Evolutionary conservation across 345 rosid genomes (phyloP).

Genomic region (Salix viminalis): DNA sequence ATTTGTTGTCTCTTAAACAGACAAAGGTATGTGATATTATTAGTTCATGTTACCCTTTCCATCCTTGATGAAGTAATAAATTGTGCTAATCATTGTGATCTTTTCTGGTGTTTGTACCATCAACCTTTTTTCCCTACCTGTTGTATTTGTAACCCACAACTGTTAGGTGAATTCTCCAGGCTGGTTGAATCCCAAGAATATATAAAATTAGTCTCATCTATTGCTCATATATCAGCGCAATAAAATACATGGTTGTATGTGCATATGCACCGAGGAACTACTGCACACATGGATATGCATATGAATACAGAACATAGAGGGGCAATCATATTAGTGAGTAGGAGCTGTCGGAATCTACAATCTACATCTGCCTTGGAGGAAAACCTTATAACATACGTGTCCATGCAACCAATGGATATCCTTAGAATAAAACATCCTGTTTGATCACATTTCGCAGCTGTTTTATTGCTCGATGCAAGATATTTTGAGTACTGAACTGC

Average conservation of each 20-base stretch:
- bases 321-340: not conserved
- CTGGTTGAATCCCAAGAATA: not conserved
- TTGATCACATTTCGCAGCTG: not conserved
- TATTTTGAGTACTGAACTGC: not conserved
- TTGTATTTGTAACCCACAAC: not conserved
- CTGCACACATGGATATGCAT: not conserved
- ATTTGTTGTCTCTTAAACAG: conserved; percentile 74
- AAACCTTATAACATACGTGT: not conserved
- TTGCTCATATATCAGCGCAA: not conserved
- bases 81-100: not conserved
- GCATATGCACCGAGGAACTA: not conserved
- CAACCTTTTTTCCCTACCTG: not conserved
- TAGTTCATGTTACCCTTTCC: not conserved
- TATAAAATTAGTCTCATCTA: not conserved
- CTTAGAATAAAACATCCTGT: not conserved
- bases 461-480: not conserved
- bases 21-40: conserved; percentile 60
- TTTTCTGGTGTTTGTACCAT: not conserved
- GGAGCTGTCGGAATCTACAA: not conserved
- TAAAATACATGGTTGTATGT: not conserved
- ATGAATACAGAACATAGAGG: not conserved
- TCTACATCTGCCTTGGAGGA: not conserved
- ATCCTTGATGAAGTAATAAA: not conserved
- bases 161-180: not conserved
- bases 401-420: not conserved